Base-by-base conservation (phyloP, 2,329 filamentous ascomycete genomes). In the Fusarium sp. region DNA sequence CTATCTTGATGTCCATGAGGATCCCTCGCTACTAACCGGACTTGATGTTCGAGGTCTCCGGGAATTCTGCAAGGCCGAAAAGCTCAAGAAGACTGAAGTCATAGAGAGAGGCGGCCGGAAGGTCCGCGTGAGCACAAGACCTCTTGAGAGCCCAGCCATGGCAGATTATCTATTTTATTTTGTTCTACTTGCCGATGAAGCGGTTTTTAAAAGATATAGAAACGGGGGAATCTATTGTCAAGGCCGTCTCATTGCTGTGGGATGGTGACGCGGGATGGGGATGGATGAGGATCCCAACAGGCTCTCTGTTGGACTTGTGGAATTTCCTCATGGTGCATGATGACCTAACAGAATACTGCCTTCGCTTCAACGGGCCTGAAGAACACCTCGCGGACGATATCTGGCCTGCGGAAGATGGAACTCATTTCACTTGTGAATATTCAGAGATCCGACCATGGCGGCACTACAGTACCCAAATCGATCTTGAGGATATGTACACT, bases 251-350 rank as follows among this genome's bases (percentile, higher is more conserved):
- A 0, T 29, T 57, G 4, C 3, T 3, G 1, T n/a, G 20, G 31
- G 25, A 25, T 25, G 23, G 8, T 25, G 23, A 25, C 23, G 5
- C 8, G 23, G 23, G 23, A 8, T 11, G 18, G 35, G 62, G 50
- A 6, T 66, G 50, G 65, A 10, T 42, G 27, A 40, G 54, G 0
- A 57, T 65, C 39, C 56, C 52, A 4, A 62, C 42, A 5, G 42
- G 64, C 1, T 59, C 51, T 57, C 11, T 69, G 9, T 8, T 69
- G 0, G 53, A 69, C 6, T 8, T 69, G 8, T 69, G 60, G 66
- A 47, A 0, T 3, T 41, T 13, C 14, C 27, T 58, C 0, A 41
- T 56, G 35, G 47, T 14, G 33, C 18, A 56, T 2, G 18, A 41
- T 21, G 0, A 56, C 4, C 9, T 33, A 2, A 7, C 20, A 0